Conservation (phyloP, 768 basidiomycete species). For the Dioszegia crocea region DNA sequence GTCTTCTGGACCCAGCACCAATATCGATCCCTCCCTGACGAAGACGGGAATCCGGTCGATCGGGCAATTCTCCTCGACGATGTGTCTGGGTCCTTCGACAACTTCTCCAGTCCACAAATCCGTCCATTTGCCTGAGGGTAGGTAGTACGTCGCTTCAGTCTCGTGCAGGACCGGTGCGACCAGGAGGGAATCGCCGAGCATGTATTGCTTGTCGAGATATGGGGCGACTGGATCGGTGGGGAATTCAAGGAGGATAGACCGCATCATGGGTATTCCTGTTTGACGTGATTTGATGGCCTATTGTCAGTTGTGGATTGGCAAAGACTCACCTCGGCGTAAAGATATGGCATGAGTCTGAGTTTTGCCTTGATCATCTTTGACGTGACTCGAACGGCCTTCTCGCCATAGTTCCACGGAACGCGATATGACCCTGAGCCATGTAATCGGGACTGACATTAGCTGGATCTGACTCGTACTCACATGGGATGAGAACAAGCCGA, state of each 20-base stretch:
- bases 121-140: conserved; percentile 48
- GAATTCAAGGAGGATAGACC: conserved; percentile 48
- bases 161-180: conserved; percentile 48
- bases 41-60: conserved; percentile 65
- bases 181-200: conserved; percentile 47
- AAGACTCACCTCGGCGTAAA: conserved; percentile 50
- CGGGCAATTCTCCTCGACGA: conserved; percentile 60
- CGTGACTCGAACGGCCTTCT: conserved; percentile 54
- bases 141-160: conserved; percentile 39
- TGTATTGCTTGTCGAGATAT: conserved; percentile 49
- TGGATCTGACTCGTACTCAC: conserved; percentile 13
- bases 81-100: conserved; percentile 62
- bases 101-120: conserved; percentile 57
- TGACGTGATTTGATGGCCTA: conserved; percentile 46
- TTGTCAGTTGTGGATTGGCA: too few species aligned
- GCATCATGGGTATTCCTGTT: conserved; percentile 47
- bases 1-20: conserved; percentile 59
- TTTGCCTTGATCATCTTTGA: conserved; percentile 59
- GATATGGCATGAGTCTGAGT: conserved; percentile 70
- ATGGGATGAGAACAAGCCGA: conserved; percentile 71
- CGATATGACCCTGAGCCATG: conserved; percentile 72
- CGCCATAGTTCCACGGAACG: conserved; percentile 69
- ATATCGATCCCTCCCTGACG: conserved; percentile 60
- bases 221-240: conserved; percentile 43
- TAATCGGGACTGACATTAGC: conserved; percentile 55